Conservation (phyloP, 495 filamentous ascomycete species). For the Penicillium herquei region DNA sequence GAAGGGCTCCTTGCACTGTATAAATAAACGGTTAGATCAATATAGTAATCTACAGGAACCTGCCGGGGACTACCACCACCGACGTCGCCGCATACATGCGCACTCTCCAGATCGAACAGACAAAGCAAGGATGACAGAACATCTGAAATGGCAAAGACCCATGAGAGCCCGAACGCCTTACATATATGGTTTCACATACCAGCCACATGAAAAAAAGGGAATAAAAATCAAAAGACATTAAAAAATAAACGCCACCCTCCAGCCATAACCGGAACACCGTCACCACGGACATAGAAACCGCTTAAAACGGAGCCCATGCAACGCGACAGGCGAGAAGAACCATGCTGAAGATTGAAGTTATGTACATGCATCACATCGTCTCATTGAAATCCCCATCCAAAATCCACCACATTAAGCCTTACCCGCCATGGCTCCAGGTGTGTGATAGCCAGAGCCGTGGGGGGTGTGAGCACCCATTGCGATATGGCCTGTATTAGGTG, state of each 20-base stretch:
- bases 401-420: slow-evolving; percentile 32
- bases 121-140: slow-evolving; percentile 2
- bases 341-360: slow-evolving; percentile 30
- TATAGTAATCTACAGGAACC: too few relatives aligned
- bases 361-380: slow-evolving; percentile 36
- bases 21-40: too few relatives aligned
- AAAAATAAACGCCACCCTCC: slow-evolving; percentile 18
- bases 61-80: too few relatives aligned
- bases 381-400: slow-evolving; percentile 10
- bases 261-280: slow-evolving; percentile 16
- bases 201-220: slow-evolving; percentile 12
- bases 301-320: slow-evolving; percentile 17
- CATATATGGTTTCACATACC: slow-evolving; percentile 23
- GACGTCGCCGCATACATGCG: too few relatives aligned
- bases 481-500: slow-evolving; percentile 59
- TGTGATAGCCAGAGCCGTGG: slow-evolving; percentile 54
- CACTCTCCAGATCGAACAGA: slow-evolving; percentile 8
- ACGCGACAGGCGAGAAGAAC: slow-evolving; percentile 23
- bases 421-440: slow-evolving; percentile 57
- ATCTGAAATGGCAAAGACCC: background rate
- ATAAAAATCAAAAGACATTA: background rate
- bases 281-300: slow-evolving; percentile 15
- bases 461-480: slow-evolving; percentile 56
- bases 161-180: slow-evolving; percentile 23
- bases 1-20: too few relatives aligned